Conservation (phyloP, 768 basidiomycete genomes). For the Lactarius trivialis region DNA sequence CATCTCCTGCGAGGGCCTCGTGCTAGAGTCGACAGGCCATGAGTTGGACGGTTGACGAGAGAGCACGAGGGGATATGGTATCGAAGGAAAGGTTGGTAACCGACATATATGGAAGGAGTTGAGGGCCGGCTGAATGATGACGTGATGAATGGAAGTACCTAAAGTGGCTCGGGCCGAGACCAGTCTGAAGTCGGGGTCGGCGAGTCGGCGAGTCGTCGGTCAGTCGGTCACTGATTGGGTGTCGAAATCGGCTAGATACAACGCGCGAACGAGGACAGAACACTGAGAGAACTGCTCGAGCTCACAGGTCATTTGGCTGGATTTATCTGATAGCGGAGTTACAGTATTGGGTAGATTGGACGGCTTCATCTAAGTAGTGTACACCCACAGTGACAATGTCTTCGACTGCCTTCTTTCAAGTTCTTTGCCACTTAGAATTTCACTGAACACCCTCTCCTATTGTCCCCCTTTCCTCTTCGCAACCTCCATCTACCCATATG, state of each 20-base stretch:
- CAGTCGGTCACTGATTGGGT: neutral
- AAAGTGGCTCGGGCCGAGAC: constrained; percentile 11
- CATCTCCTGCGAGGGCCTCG: constrained; percentile 25
- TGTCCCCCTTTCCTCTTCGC: constrained; percentile 15
- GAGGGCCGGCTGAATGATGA: constrained; percentile 12
- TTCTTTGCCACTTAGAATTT: constrained; percentile 8
- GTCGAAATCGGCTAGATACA: neutral
- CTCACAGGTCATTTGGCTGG: neutral
- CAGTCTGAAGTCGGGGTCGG: neutral
- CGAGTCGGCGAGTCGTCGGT: constrained; percentile 2
- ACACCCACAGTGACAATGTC: neutral
- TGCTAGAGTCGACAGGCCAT: constrained; percentile 16
- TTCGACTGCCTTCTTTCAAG: constrained; percentile 6
- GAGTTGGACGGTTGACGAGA: constrained; percentile 11
- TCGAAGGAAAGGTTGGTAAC: neutral
- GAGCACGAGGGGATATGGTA: constrained; percentile 20
- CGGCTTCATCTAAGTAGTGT: neutral
- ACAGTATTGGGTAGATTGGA: neutral
- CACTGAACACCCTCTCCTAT: constrained; percentile 12
- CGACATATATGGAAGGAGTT: constrained; percentile 15
- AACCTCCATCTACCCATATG: constrained; percentile 34
- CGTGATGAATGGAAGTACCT: neutral
- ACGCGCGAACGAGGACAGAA: neutral
- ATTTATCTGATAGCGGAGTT: neutral
- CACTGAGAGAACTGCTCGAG: neutral